A percentile compares a stretch with the other conserved stretches of the same genome.
Conservation (phyloP, 202 grass and related monocot genomes). For the Dendrocalamus latiflorus region DNA sequence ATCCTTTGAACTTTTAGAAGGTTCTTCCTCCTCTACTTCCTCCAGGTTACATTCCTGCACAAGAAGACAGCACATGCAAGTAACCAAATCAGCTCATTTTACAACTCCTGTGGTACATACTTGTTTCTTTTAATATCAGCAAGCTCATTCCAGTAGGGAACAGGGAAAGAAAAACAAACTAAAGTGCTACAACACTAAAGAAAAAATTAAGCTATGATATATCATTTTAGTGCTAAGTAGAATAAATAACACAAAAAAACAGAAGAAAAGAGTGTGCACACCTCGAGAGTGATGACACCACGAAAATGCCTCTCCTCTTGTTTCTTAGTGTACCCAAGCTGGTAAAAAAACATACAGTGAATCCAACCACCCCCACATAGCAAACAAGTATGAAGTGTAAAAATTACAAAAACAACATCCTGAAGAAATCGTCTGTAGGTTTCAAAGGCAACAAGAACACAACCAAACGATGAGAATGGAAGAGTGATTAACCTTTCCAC, state of each 20-base stretch:
- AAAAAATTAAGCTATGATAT: background rate
- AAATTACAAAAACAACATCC: background rate
- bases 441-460: background rate
- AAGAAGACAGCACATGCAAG: slow-evolving; percentile 2
- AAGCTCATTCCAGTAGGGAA: background rate
- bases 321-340: slow-evolving; percentile 99
- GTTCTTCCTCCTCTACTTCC: slow-evolving; percentile 90
- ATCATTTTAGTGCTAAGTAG: background rate
- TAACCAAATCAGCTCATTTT: background rate
- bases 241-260: slow-evolving; percentile 3
- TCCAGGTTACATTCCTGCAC: slow-evolving; percentile 92
- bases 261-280: slow-evolving; percentile 26
- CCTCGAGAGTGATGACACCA: slow-evolving; percentile 93
- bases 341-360: slow-evolving; percentile 31
- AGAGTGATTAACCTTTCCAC: slow-evolving; percentile 76
- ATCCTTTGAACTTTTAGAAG: slow-evolving; percentile 87
- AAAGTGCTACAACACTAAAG: background rate
- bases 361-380: background rate
- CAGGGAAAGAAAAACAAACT: background rate
- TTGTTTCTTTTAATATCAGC: background rate
- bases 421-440: background rate
- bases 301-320: slow-evolving; percentile 94
- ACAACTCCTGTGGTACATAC: background rate
- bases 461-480: background rate
- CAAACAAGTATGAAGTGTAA: slow-evolving; percentile 15